Evolutionary conservation across 2,329 filamentous ascomycete species (phyloP).

Genomic region (Cryphonectria parasitica): DNA sequence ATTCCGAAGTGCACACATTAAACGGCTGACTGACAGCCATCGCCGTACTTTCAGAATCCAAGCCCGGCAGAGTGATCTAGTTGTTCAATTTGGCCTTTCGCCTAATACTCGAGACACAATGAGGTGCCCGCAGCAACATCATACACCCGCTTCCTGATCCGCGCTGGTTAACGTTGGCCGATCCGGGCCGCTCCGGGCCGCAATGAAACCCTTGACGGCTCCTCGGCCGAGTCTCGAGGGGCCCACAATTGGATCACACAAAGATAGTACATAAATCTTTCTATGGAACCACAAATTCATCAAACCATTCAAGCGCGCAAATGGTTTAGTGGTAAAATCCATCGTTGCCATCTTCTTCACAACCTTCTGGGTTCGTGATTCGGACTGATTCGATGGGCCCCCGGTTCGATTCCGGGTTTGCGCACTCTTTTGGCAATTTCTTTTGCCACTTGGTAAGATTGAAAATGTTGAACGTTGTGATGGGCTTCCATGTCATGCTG

Average conservation of each 20-base stretch:
- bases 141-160: constrained; percentile 50
- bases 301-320: not conserved
- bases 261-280: not conserved
- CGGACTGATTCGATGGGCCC: not conserved
- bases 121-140: too few relatives aligned
- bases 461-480: not conserved
- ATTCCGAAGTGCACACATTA: too few relatives aligned
- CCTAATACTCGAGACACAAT: too few relatives aligned
- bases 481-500: not conserved
- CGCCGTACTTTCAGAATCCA: too few relatives aligned
- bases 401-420: constrained; percentile 10
- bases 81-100: too few relatives aligned
- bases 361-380: not conserved
- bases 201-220: not conserved
- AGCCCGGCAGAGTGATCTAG: too few relatives aligned
- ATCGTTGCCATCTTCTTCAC: constrained; percentile 11
- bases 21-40: too few relatives aligned
- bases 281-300: not conserved
- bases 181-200: not conserved
- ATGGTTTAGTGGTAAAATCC: constrained; percentile 24
- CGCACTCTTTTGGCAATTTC: not conserved
- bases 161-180: constrained; percentile 51
- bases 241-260: not conserved
- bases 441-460: not conserved
- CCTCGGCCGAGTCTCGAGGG: not conserved